Percentiles rank a stretch among this genome's conserved stretches.
Conservation (phyloP, 768 basidiomycete species). For the Boletellus sp. region DNA sequence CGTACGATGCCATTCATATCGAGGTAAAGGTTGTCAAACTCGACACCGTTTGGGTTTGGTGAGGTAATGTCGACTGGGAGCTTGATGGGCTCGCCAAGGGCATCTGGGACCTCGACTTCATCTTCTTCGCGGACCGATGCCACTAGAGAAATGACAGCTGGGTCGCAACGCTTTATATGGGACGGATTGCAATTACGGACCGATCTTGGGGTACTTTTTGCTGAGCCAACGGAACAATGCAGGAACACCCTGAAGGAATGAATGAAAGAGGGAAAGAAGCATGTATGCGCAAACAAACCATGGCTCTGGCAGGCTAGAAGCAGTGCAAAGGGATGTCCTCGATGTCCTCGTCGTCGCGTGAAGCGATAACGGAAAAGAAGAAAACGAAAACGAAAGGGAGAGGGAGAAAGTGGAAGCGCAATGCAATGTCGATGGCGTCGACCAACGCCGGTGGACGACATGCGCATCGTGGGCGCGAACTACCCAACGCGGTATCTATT, state of each 20-base stretch:
- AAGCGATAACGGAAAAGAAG: no score
- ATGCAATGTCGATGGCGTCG: background rate
- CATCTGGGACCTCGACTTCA: conserved; percentile 62
- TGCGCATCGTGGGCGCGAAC: background rate
- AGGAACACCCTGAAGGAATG: conserved; percentile 79
- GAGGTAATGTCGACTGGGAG: conserved; percentile 75
- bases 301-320: conserved; percentile 2
- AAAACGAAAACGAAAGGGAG: no score
- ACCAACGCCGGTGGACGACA: background rate
- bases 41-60: conserved; percentile 91
- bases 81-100: conserved; percentile 60
- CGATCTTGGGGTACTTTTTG: conserved; percentile 97
- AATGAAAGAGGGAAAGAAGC: background rate
- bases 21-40: conserved; percentile 95
- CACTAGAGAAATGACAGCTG: conserved; percentile 39
- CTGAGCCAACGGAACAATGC: conserved; percentile 98
- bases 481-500: conserved; percentile 13
- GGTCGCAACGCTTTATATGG: background rate
- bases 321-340: background rate
- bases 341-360: conserved; percentile 2
- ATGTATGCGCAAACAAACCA: conserved; percentile 14
- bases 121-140: conserved; percentile 82
- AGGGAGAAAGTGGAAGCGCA: no score
- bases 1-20: conserved; percentile 99
- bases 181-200: conserved; percentile 40